Base-by-base conservation (phyloP, 805 yeast genomes). In the Wilhelminamyces savonicus region DNA sequence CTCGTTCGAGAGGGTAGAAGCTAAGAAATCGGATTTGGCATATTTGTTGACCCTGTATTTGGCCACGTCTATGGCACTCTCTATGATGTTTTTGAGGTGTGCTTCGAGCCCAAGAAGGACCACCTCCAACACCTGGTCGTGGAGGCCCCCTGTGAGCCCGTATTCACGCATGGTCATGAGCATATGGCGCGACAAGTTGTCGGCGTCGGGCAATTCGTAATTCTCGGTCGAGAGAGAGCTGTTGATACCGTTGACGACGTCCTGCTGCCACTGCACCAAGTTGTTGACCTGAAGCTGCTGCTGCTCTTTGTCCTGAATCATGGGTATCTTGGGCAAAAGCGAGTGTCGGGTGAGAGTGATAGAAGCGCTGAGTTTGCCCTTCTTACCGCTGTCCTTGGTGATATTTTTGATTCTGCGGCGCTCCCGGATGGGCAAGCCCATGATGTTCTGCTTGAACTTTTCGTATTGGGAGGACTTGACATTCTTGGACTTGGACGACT, bases 261-360 rank as follows among this genome's bases (percentile, higher is more conserved):
- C 97, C 53, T 88, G 95, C 14, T 94, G 85, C 90, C 96, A 87
- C 43, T 81, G 81, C 18, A 78, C 71, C 20, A 84, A 71, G 41
- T 73, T 74, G 31, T 61, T 63, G 17, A 62, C 69, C 31, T 61
- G 68, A 28, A 55, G 41, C 36, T 55, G 69, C 38, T 60, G 70
- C 37, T 64, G 66, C 31, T 58, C 69, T 34, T 56, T 60, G 31
- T 65, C 74, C 32, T 70, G 71, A 23, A 73, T 77, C 49, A 79
- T 76, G 3, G 98, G 98, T 14, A 90, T 78, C 45, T 82, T 83
- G 1, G 97, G 97, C 28, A 81, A 66, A 48, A 78, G 59, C 0
- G 85, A 74, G 46, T 82, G 81, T 51, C 90, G 66, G 1, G 85
- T 78, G 46, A 78, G 69, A 1, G 84, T 71, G 30, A 81, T 71